Evolutionary conservation across 176 grass and related monocot species (phyloP).

Genomic region (Triticum monococcum): DNA sequence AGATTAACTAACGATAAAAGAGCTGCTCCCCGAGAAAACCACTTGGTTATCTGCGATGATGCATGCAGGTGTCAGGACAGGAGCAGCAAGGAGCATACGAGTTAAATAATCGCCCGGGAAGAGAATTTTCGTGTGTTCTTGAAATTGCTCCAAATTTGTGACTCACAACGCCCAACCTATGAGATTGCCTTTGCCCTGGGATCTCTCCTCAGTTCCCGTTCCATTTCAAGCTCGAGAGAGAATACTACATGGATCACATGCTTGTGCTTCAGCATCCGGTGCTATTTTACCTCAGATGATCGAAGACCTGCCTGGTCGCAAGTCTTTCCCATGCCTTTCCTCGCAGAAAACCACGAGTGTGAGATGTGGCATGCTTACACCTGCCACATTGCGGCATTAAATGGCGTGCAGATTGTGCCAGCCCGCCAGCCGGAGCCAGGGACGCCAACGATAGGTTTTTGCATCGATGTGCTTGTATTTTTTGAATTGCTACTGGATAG

Average conservation of each 20-base stretch:
- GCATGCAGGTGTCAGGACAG: neutral
- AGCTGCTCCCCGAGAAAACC: constrained; percentile 3
- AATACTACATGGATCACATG: neutral
- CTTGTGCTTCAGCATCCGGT: neutral
- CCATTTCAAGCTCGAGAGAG: constrained; percentile 9
- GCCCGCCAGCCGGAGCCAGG: neutral
- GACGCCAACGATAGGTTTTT: constrained; percentile 10
- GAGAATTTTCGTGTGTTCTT: neutral
- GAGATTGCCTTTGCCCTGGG: neutral
- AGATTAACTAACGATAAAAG: neutral
- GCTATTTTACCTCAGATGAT: constrained; percentile 13
- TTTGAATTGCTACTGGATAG: neutral
- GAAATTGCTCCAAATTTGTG: constrained; percentile 18
- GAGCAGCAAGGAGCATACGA: neutral
- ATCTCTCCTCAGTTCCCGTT: neutral
- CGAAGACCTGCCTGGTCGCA: neutral
- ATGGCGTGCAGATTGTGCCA: constrained; percentile 36
- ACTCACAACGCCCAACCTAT: constrained; percentile 23
- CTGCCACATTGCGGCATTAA: constrained; percentile 33
- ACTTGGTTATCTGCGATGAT: constrained; percentile 26
- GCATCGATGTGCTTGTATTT: neutral
- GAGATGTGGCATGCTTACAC: constrained; percentile 12
- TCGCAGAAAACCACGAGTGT: constrained; percentile 15
- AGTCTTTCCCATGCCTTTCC: constrained; percentile 6
- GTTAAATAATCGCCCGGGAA: constrained; percentile 23